Conservation (phyloP, 345 rosid genomes). For the Tarenaya hassleriana region DNA sequence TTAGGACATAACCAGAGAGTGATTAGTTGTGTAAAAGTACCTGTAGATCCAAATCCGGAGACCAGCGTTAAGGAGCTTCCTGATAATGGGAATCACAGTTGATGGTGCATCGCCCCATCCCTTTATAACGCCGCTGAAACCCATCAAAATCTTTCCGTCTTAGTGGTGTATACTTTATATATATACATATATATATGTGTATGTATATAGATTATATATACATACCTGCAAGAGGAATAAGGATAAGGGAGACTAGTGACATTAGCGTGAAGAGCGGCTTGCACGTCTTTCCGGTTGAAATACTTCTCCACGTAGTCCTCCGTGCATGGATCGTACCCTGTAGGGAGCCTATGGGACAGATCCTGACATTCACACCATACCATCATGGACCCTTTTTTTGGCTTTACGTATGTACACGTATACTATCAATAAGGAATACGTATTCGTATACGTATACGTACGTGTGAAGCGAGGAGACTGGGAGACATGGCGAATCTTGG, state of each 20-base stretch:
- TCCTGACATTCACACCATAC: constrained; percentile 31
- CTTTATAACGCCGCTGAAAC: constrained; percentile 29
- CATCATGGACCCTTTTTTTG: too few species aligned
- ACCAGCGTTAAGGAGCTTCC: constrained; percentile 49
- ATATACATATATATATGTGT: too few species aligned
- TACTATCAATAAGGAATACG: too few species aligned
- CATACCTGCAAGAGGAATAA: constrained; percentile 59
- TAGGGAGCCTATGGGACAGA: constrained; percentile 38
- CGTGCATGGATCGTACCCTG: constrained; percentile 74
- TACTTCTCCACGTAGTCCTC: constrained; percentile 42
- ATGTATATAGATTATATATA: constrained; percentile 1
- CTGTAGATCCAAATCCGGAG: constrained; percentile 76
- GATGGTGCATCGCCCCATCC: constrained; percentile 50
- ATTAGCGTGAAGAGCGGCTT: constrained; percentile 63
- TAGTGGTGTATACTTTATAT: too few species aligned
- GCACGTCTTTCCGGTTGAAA: constrained; percentile 69
- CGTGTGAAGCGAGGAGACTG: constrained; percentile 29
- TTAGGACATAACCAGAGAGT: too few species aligned
- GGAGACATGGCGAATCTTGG: constrained; percentile 31
- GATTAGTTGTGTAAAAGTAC: constrained; percentile 22
- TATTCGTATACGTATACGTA: background rate
- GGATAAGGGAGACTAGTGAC: constrained; percentile 54
- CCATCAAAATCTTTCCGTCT: background rate
- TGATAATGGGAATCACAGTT: constrained; percentile 46
- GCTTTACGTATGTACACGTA: too few species aligned